A percentile compares a stretch with the other conserved stretches of the same genome.
Conservation (phyloP, 768 basidiomycete genomes). For the Macrolepiota fuliginosa region DNA sequence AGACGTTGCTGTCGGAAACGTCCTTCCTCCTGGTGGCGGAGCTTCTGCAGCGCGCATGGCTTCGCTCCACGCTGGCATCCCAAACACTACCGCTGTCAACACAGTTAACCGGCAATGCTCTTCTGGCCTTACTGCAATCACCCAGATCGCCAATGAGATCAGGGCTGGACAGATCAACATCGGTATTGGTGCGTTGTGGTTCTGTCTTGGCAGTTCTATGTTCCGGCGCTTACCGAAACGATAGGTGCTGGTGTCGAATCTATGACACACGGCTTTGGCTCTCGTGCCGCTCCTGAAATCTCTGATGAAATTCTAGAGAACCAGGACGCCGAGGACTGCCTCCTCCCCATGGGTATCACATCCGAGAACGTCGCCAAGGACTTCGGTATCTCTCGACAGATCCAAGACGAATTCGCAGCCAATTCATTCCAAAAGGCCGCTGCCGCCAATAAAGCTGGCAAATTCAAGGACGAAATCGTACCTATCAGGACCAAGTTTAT, state of each 20-base stretch:
- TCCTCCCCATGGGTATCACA: slow-evolving; percentile 90
- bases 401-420: slow-evolving; percentile 86
- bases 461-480: slow-evolving; percentile 81
- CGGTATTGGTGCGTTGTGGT: slow-evolving; percentile 66
- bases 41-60: slow-evolving; percentile 85
- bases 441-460: slow-evolving; percentile 74
- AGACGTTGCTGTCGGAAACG: slow-evolving; percentile 85
- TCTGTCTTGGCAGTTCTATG: neutral
- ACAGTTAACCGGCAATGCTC: slow-evolving; percentile 93
- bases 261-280: slow-evolving; percentile 80
- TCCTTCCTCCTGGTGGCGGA: slow-evolving; percentile 84
- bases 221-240: slow-evolving; percentile 4
- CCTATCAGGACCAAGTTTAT: slow-evolving; percentile 69
- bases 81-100: slow-evolving; percentile 67
- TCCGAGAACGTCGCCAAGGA: slow-evolving; percentile 90
- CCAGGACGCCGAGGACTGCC: slow-evolving; percentile 76
- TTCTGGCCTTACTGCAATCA: slow-evolving; percentile 79
- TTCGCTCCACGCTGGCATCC: slow-evolving; percentile 82
- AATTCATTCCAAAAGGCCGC: slow-evolving; percentile 83
- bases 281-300: slow-evolving; percentile 51
- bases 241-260: slow-evolving; percentile 85
- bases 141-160: slow-evolving; percentile 82
- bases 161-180: slow-evolving; percentile 79
- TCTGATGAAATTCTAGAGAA: slow-evolving; percentile 65
- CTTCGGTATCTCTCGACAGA: slow-evolving; percentile 67